Evolutionary conservation across 441 rosid genomes (phyloP), one percentile per base, ranked within the genome.

Genomic region (Gossypium trilobum): DNA sequence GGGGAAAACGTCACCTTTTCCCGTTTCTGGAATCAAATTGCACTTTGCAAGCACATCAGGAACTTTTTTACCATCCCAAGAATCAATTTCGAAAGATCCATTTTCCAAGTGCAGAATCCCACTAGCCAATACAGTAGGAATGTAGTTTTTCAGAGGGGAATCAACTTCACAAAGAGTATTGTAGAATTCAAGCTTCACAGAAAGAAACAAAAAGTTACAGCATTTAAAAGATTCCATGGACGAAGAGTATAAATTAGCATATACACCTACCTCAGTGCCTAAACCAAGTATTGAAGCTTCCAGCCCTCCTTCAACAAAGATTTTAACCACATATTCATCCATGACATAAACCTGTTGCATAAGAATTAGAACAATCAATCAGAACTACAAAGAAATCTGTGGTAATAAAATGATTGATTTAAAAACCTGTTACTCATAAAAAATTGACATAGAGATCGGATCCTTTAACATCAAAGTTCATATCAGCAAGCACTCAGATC

Each of bases 41-140:
- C 86, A 80, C 68, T 77, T 76, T 17, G 72, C 50, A 79, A 92
- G 80, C 51, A 88, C 85, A 70, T 79, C 82, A 74, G 97, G 97
- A 71, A 91, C 84, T 75, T 78, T 90, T 86, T 82, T 91, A 22
- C 99, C 99, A 85, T 90, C 90, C 99, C 99, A 95, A 57, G 91
- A 86, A 72, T 79, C 83, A 75, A 88, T 85, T 71, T 77, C 85
- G 74, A 70, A 81, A 31, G 90, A 83, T 77, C 91, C 96, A 73
- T 86, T 84, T 67, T 92, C 92, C 19, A 87, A 73, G 78, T 83
- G 85, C 71, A 95, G 84, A 70, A 92, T 85, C 62, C 99, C 99
- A 31, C 92, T 92, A 8, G 90, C 91, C 80, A 91, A 58, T 82
- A 89, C 83, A 64, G 91, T 88, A 82, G 99, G 99, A 74, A 91